These are phyloP conservation scores for Nakataea oryzae DNA, from an alignment of 2,329 filamentous ascomycete genomes.

Conservation along the genomic window DNA sequence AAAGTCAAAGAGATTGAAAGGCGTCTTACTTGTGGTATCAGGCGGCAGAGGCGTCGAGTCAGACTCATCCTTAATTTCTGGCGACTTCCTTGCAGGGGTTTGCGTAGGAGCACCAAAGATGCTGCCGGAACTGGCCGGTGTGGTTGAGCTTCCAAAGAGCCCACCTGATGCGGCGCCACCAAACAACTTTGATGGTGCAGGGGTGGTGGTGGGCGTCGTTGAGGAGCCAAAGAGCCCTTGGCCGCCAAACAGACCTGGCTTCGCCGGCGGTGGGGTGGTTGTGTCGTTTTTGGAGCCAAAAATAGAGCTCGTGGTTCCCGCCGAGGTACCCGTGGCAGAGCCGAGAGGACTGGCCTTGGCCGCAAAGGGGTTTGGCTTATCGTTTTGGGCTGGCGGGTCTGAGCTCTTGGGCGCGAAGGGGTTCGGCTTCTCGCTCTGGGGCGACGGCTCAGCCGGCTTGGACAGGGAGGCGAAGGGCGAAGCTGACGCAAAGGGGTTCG, in stretches of 20 bases:
- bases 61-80: constrained; percentile 24
- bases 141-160: neutral
- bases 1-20: constrained; percentile 37
- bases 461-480: neutral
- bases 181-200: constrained; percentile 14
- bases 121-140: neutral
- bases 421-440: neutral
- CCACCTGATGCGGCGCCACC: constrained; percentile 4
- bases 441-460: neutral
- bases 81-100: constrained; percentile 9
- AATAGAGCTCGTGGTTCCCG: constrained; percentile 7
- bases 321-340: neutral
- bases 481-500: neutral
- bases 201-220: constrained; percentile 13
- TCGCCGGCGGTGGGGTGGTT: constrained; percentile 15
- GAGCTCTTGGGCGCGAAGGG: neutral
- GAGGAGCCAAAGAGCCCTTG: constrained; percentile 7
- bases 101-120: constrained; percentile 10
- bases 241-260: neutral
- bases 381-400: neutral
- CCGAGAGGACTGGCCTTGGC: neutral
- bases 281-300: constrained; percentile 15
- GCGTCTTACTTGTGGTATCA: constrained; percentile 42
- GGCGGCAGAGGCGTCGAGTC: constrained; percentile 32
- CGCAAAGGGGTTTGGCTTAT: neutral